phyloP scores from a whole-genome alignment of 768 basidiomycete genomes.

The Favolaschia claudopus region DNA sequence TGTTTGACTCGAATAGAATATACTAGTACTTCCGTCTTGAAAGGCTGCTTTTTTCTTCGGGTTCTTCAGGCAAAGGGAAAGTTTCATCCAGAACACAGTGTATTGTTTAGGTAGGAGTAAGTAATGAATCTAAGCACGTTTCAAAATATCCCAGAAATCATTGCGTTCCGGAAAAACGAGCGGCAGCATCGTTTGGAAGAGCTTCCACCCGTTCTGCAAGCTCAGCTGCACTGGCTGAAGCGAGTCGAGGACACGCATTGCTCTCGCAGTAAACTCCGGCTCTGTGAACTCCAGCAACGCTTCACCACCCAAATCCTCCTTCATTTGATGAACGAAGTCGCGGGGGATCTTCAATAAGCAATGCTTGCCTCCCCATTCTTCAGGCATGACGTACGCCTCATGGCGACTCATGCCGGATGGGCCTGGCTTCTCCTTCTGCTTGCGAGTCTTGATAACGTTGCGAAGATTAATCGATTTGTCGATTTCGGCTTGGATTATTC shows the following conservation, averaged over 20 bases:
- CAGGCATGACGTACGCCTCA: conserved; percentile 33
- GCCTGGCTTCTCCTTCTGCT: conserved; percentile 40
- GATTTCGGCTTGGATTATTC: conserved; percentile 24
- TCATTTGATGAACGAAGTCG: conserved; percentile 10
- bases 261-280: background rate
- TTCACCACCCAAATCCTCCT: conserved; percentile 10
- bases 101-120: too few relatives aligned
- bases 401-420: conserved; percentile 46
- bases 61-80: too few relatives aligned
- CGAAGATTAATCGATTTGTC: conserved; percentile 18
- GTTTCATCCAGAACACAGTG: too few relatives aligned
- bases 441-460: conserved; percentile 37
- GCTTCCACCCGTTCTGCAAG: background rate
- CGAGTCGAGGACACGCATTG: background rate
- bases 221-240: background rate
- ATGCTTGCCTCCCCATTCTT: conserved; percentile 36
- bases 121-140: too few relatives aligned
- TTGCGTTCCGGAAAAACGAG: conserved; percentile 9
- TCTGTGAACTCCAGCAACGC: conserved; percentile 2
- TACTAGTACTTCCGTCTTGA: too few relatives aligned
- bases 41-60: too few relatives aligned
- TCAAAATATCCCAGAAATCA: too few relatives aligned
- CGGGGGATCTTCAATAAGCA: conserved; percentile 33
- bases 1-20: too few relatives aligned
- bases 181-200: conserved; percentile 8